Evolutionary conservation across 2,329 filamentous ascomycete genomes (phyloP).

Genomic region (Fusarium robinianum): DNA sequence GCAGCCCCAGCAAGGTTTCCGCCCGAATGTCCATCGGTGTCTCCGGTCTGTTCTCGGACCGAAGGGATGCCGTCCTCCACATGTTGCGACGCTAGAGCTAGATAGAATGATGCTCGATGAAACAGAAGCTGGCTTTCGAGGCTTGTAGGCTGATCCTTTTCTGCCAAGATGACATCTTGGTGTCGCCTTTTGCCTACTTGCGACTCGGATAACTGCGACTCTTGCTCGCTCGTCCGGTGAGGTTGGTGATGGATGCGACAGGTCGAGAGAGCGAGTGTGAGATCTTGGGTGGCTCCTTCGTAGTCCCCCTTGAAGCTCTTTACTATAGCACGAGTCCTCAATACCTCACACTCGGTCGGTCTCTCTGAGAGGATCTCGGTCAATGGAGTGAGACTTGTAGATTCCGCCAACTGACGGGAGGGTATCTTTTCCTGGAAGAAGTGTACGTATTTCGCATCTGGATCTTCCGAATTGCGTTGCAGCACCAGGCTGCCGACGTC

Average conservation of each 20-base stretch:
- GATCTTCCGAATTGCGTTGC: constrained; percentile 67
- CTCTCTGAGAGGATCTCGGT: constrained; percentile 68
- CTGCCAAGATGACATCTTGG: constrained; percentile 44
- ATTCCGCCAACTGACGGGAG: constrained; percentile 71
- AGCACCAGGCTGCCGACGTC: constrained; percentile 76
- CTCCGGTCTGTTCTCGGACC: constrained; percentile 4
- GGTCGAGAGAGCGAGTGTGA: constrained; percentile 67
- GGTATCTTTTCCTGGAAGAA: constrained; percentile 93
- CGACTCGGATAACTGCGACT: constrained; percentile 51
- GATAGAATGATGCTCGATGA: constrained; percentile 72
- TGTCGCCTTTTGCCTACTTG: constrained; percentile 33
- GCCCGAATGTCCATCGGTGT: constrained; percentile 6
- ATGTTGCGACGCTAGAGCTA: constrained; percentile 71
- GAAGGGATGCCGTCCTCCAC: constrained; percentile 59
- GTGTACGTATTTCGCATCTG: constrained; percentile 84
- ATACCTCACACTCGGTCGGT: constrained; percentile 66
- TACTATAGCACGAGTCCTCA: constrained; percentile 75
- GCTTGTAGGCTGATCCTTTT: constrained; percentile 68
- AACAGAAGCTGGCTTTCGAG: constrained; percentile 76
- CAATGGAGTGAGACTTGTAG: constrained; percentile 68
- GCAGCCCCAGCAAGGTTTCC: background rate
- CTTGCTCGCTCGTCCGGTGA: constrained; percentile 56
- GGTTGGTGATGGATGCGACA: constrained; percentile 58
- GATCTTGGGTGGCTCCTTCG: constrained; percentile 69
- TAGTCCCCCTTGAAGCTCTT: constrained; percentile 77